Evolutionary conservation across 352 stramenopile genomes (phyloP), one percentile per base, ranked within the genome.

Genomic region (Phytophthora cajani): DNA sequence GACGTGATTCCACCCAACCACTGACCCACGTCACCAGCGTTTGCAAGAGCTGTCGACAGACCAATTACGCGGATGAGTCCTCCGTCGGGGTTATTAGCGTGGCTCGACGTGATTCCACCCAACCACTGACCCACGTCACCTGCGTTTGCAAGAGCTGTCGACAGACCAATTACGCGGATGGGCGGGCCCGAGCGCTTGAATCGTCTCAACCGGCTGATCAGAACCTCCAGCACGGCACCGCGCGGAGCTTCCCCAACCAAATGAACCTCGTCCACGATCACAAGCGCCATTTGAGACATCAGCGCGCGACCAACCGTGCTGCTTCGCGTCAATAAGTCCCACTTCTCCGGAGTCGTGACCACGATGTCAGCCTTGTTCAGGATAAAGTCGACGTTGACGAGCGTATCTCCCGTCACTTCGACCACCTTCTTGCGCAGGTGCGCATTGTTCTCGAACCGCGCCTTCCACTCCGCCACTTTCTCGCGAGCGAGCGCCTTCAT

Each of bases 211-310:
- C 87, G 81, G 56, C 80, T 90, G 0, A 99, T 94, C 52, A 99
- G 94, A 1, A 98, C 80, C 69, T 96, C 88, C 9, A 94, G 47
- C 9, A 95, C 96, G 14, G 98, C 96, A 19, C 98, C 98, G 32
- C 97, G 80, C 32, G 79, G 74, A n/a, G 98, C 90, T 66, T 99
- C 97, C 36, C 93, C 95, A 5, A 99, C 86, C 27, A 99, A 81
- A 80, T 99, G 98, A 64, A 99, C 98, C 67, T 99, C 97, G 71
- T 99, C 97, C 25, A 99, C 91, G 30, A 99, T 84, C 10, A 99
- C 85, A 10, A 99, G 87, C 58, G 79, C 85, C 65, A 87, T 91
- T 75, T 76, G 80, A 69, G 72, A 62, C 81, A 94, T 93, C 54
- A 96, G 75, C 42, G 68, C 67, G 2, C 87, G 79, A 27, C 89